Evolutionary conservation across 176 grass and related monocot genomes (phyloP).

Genomic region (Eremochloa ophiuroides): DNA sequence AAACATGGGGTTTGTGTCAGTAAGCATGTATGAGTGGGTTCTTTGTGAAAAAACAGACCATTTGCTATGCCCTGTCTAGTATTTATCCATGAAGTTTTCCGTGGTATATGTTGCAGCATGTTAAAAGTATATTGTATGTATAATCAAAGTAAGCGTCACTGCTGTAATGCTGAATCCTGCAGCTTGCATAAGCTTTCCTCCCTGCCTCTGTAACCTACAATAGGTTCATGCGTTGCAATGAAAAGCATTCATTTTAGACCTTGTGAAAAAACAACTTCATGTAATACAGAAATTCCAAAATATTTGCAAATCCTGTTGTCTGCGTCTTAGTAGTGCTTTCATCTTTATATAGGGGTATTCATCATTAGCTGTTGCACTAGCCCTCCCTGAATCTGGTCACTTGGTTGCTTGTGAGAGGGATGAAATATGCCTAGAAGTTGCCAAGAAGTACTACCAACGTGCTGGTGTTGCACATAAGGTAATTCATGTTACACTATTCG

Average conservation of each 20-base stretch:
- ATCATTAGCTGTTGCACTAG: constrained; percentile 81
- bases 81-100: neutral
- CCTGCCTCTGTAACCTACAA: neutral
- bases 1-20: neutral
- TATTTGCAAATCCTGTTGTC: neutral
- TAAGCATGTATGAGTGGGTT: neutral
- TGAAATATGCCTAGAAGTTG: constrained; percentile 69
- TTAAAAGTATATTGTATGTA: neutral
- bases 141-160: neutral
- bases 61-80: neutral
- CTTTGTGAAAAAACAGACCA: neutral
- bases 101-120: neutral
- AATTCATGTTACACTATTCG: neutral
- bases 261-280: neutral
- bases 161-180: neutral
- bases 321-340: neutral
- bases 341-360: constrained; percentile 74
- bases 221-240: neutral
- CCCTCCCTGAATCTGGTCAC: constrained; percentile 73
- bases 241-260: neutral
- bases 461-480: constrained; percentile 91
- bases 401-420: constrained; percentile 98
- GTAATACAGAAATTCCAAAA: neutral
- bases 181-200: neutral
- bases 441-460: constrained; percentile 74